Conservation (phyloP, 306 rosid genomes). For the Corylus americana region DNA sequence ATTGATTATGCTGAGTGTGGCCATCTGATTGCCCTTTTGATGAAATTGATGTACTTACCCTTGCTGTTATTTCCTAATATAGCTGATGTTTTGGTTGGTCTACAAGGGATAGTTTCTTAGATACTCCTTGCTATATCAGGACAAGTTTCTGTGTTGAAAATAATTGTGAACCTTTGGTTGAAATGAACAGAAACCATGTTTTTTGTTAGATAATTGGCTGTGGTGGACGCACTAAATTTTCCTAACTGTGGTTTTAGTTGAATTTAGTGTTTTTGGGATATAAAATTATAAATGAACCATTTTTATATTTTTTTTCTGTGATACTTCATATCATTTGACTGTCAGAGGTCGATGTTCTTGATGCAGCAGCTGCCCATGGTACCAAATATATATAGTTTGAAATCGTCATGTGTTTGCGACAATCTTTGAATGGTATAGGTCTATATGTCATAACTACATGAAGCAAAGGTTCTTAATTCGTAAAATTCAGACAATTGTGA, state of each 20-base stretch:
- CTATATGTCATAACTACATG: background rate
- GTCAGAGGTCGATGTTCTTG: background rate
- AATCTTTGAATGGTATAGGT: background rate
- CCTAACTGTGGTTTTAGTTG: background rate
- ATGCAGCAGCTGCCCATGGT: background rate
- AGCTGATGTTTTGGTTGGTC: background rate
- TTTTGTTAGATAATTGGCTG: background rate
- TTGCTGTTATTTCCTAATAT: background rate
- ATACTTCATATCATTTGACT: background rate
- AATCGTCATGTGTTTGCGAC: background rate
- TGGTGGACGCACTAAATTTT: background rate
- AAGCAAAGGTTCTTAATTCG: background rate
- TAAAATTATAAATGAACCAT: background rate
- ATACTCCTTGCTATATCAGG: background rate
- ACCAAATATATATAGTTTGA: background rate
- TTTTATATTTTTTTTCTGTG: background rate
- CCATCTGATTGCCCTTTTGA: background rate
- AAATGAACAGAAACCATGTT: background rate
- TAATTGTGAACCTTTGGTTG: background rate
- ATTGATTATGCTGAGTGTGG: background rate
- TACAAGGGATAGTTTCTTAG: background rate
- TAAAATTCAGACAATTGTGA: background rate
- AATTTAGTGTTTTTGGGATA: background rate
- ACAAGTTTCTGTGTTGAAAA: background rate
- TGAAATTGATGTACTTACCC: background rate